Base-by-base conservation (phyloP, 1,284 basidiomycete genomes). In the Athelia psychrophila region DNA sequence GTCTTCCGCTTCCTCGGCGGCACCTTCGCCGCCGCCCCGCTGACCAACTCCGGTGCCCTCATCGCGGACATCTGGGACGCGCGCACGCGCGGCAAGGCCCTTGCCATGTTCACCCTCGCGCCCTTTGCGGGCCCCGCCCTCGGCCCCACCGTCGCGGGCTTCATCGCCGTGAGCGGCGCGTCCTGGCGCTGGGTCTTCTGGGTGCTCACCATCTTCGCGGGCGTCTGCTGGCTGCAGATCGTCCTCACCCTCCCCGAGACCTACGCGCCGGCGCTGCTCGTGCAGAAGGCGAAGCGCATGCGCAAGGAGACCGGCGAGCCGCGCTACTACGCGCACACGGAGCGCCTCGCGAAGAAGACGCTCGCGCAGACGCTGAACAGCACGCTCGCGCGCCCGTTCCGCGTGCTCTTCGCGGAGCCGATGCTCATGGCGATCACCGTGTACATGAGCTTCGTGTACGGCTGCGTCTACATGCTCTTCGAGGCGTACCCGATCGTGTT, bases 151-250 rank as follows among this genome's bases (percentile, higher is more conserved):
- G 79, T 88, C 12, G 79, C 79, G 40, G 85, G 89, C 10, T 77
- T 76, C 58, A 72, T 83, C 49, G 66, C 68, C 10, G 70, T 76
- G 18, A 61, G 66, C 6, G 73, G 77, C 33, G 70, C 77, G 1
- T 78, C 77, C 4, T 92, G 85, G 83, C 74, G 84, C 42, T 91
- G 87, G 88, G 60, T 86, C 12, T 93, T 85, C 71, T 93, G 88
- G 87, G 74, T 90, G 38, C 66, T 88, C 36, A 76, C 86, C 12
- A 76, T 83, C 30, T 92, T 93, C 60, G 70, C 76, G 44, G 73
- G 76, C 4, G 53, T 67, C 5, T 82, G 78, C 54, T 67, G 69
- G 47, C 12, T 82, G 9, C 51, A 79, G 23, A 79, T 88, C 54
- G 47, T 90, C 35, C 76, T 93, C 51, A 82, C 84, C 2, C 67